phyloP scores from a whole-genome alignment of 495 filamentous ascomycete genomes.

The Tuber indicum region DNA sequence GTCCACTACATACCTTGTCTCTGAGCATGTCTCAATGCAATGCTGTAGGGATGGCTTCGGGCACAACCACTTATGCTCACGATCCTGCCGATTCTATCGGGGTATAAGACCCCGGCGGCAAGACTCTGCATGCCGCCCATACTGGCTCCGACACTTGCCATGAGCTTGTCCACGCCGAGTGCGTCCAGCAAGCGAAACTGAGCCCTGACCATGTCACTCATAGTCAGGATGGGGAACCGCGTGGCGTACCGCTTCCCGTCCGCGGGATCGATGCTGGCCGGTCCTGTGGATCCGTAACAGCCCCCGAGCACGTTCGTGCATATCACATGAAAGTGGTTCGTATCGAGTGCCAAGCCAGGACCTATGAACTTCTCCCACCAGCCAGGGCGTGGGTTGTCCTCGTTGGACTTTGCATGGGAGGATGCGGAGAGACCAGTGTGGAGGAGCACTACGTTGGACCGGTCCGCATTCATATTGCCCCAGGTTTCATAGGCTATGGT shows the following conservation, averaged over 20 bases:
- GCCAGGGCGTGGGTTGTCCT: conserved; percentile 73
- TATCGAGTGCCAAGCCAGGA: conserved; percentile 77
- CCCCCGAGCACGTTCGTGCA: conserved; percentile 96
- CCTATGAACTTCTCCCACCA: conserved; percentile 99
- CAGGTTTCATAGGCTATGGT: conserved; percentile 91
- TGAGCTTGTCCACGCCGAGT: conserved; percentile 70
- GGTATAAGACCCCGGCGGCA: conserved; percentile 80
- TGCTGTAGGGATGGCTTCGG: conserved; percentile 92
- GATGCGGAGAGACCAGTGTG: conserved; percentile 94
- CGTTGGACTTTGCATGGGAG: conserved; percentile 88
- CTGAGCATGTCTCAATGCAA: conserved; percentile 98
- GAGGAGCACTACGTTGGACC: conserved; percentile 83
- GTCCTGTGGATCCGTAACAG: conserved; percentile 93
- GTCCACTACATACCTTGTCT: conserved; percentile 56
- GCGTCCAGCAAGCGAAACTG: conserved; percentile 85
- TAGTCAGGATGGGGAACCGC: conserved; percentile 90
- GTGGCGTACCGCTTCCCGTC: conserved; percentile 87
- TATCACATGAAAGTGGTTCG: conserved; percentile 82
- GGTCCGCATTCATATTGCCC: conserved; percentile 73
- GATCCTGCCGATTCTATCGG: conserved; percentile 69
- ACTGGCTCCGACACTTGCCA: conserved; percentile 88
- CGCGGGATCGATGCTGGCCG: conserved; percentile 78
- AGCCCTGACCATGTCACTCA: conserved; percentile 95
- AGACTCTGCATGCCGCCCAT: conserved; percentile 99
- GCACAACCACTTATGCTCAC: conserved; percentile 92